A percentile compares a stretch with the other conserved stretches of the same genome.
Evolutionary conservation across 2,329 filamentous ascomycete species (phyloP).

Genomic region (Elsinoe australis): DNA sequence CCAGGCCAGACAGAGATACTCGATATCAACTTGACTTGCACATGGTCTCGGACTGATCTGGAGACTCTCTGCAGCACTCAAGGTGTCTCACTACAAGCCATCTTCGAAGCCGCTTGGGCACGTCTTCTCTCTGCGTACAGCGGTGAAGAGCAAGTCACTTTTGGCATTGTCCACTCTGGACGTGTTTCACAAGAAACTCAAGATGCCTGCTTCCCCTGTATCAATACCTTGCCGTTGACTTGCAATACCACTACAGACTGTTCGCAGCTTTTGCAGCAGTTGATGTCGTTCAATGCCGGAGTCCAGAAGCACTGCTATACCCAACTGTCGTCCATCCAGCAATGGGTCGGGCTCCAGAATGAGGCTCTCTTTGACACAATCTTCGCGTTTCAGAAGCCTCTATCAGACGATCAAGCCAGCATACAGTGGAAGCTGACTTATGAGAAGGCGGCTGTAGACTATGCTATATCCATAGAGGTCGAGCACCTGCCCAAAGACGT

Average conservation of each 20-base stretch:
- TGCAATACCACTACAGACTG: constrained; percentile 51
- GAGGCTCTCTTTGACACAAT: constrained; percentile 73
- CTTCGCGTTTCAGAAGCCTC: constrained; percentile 68
- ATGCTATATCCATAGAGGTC: constrained; percentile 72
- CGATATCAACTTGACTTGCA: constrained; percentile 34
- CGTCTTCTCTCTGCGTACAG: constrained; percentile 66
- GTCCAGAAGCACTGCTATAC: constrained; percentile 64
- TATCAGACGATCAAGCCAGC: constrained; percentile 22
- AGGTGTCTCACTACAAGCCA: constrained; percentile 67
- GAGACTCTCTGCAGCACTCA: constrained; percentile 48
- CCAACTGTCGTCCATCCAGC: constrained; percentile 64
- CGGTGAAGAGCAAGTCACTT: constrained; percentile 65
- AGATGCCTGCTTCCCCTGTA: constrained; percentile 63
- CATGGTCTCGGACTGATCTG: constrained; percentile 40
- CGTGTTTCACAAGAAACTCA: constrained; percentile 54
- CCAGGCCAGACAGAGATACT: constrained; percentile 30
- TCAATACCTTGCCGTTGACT: constrained; percentile 70
- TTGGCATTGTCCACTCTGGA: constrained; percentile 75
- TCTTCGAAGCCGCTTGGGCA: constrained; percentile 71
- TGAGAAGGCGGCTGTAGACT: constrained; percentile 66
- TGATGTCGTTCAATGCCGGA: constrained; percentile 58
- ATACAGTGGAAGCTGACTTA: constrained; percentile 53
- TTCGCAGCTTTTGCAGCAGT: constrained; percentile 49
- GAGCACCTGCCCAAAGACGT: constrained; percentile 46
- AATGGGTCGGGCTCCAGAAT: constrained; percentile 58